Evolutionary conservation across 306 rosid species (phyloP).

Genomic region (Biancaea sappan): DNA sequence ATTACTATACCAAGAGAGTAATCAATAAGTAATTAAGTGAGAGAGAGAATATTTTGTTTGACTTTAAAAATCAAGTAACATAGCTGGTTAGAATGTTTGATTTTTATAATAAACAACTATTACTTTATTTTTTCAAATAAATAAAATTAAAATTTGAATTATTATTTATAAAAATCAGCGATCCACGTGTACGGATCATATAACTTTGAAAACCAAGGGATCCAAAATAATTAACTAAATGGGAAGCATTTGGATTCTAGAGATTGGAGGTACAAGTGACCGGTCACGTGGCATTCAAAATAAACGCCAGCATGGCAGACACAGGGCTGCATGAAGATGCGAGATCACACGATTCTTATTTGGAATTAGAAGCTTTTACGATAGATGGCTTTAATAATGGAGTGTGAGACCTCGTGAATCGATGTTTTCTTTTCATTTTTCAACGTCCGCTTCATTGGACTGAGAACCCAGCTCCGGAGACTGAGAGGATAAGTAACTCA

Average conservation of each 20-base stretch:
- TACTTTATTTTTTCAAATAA: too few species aligned
- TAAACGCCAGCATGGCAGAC: background rate
- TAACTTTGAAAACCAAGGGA: too few species aligned
- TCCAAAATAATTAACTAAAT: background rate
- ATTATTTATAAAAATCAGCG: too few species aligned
- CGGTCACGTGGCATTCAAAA: background rate
- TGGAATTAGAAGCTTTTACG: background rate
- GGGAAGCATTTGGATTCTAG: background rate
- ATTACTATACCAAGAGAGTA: background rate
- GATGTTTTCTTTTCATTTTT: background rate
- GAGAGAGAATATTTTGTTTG: too few species aligned
- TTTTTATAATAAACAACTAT: too few species aligned
- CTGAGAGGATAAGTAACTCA: conserved; percentile 16
- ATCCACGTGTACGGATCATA: too few species aligned
- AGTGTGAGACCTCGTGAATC: conserved; percentile 45
- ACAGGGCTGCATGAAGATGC: background rate
- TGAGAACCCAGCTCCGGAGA: conserved; percentile 29
- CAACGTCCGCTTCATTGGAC: conserved; percentile 13
- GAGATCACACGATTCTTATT: background rate
- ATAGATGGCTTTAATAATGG: background rate
- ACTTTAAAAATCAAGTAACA: too few species aligned
- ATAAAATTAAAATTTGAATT: too few species aligned
- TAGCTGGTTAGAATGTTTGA: too few species aligned
- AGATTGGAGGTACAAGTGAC: background rate
- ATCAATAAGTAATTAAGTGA: background rate